Conservation (phyloP, 768 basidiomycete species). For the Lepiota venenata region DNA sequence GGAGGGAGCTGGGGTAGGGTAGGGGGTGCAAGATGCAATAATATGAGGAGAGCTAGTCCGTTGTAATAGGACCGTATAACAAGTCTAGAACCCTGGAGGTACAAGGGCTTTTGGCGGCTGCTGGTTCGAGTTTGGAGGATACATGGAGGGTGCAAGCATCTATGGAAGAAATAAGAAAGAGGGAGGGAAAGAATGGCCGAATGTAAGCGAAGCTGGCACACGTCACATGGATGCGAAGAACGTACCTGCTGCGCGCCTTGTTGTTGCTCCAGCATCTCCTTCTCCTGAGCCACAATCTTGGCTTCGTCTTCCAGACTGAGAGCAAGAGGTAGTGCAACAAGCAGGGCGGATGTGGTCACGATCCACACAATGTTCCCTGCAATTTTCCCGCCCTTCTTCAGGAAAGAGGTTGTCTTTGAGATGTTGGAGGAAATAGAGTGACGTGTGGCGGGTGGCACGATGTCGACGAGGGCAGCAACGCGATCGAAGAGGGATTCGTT, state of each 20-base stretch:
- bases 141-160: conserved; percentile 73
- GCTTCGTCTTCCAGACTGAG: conserved; percentile 95
- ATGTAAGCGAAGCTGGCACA: not conserved
- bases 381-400: conserved; percentile 66
- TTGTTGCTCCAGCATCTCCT: conserved; percentile 90
- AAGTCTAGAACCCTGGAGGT: conserved; percentile 75
- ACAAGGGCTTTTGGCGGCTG: conserved; percentile 62
- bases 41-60: conserved; percentile 13
- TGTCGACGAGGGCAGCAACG: conserved; percentile 89
- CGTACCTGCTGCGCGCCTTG: conserved; percentile 87
- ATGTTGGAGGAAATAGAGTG: conserved; percentile 64
- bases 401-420: conserved; percentile 54
- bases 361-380: conserved; percentile 93
- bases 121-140: conserved; percentile 35
- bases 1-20: not conserved
- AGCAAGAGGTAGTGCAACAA: conserved; percentile 92
- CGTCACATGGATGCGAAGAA: conserved; percentile 17
- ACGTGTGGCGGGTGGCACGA: conserved; percentile 89
- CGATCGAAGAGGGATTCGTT: conserved; percentile 90
- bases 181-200: conserved; percentile 9
- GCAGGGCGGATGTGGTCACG: conserved; percentile 87
- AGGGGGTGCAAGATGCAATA: conserved; percentile 14
- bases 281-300: conserved; percentile 90
- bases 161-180: conserved; percentile 26
- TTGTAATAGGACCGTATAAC: conserved; percentile 17